Conservation (phyloP, 2,329 filamentous ascomycete species). For the Sclerotinia trifoliorum region DNA sequence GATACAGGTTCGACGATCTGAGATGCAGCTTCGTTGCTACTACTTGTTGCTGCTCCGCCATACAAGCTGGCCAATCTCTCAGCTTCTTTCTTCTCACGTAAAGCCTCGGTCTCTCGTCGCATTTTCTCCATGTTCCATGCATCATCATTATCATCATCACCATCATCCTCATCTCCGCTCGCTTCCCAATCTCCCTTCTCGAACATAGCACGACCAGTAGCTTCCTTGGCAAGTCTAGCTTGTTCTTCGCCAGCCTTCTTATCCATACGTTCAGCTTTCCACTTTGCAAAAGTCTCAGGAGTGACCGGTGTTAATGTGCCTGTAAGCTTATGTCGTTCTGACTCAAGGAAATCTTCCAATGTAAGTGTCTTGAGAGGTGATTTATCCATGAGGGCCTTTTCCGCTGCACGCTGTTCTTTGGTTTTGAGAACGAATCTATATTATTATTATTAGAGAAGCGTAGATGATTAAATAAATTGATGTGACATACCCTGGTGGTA, state of each 20-base stretch:
- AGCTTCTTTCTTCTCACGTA: constrained; percentile 74
- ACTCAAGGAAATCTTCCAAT: constrained; percentile 95
- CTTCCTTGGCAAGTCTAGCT: constrained; percentile 87
- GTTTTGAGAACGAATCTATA: constrained; percentile 91
- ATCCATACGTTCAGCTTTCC: constrained; percentile 91
- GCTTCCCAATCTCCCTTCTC: constrained; percentile 91
- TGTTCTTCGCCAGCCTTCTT: constrained; percentile 97
- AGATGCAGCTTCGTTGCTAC: constrained; percentile 24
- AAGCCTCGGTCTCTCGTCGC: constrained; percentile 77
- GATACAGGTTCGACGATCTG: constrained; percentile 24
- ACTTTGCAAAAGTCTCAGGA: constrained; percentile 87
- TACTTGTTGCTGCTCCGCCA: constrained; percentile 26
- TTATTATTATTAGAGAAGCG: constrained; percentile 33
- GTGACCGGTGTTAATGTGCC: constrained; percentile 92
- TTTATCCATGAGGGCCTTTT: constrained; percentile 95
- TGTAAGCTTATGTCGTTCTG: constrained; percentile 90
- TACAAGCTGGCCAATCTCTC: constrained; percentile 52
- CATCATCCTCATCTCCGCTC: constrained; percentile 55
- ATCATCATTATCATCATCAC: constrained; percentile 47
- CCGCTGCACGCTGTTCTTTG: constrained; percentile 90
- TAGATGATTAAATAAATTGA: not conserved
- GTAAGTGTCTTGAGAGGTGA: constrained; percentile 92
- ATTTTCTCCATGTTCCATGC: constrained; percentile 80
- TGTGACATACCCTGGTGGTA: constrained; percentile 80
- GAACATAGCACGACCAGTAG: constrained; percentile 90